These are phyloP conservation scores for Malbranchea zuffiana DNA, from an alignment of 2,329 filamentous ascomycete genomes.

Conservation along the genomic window DNA sequence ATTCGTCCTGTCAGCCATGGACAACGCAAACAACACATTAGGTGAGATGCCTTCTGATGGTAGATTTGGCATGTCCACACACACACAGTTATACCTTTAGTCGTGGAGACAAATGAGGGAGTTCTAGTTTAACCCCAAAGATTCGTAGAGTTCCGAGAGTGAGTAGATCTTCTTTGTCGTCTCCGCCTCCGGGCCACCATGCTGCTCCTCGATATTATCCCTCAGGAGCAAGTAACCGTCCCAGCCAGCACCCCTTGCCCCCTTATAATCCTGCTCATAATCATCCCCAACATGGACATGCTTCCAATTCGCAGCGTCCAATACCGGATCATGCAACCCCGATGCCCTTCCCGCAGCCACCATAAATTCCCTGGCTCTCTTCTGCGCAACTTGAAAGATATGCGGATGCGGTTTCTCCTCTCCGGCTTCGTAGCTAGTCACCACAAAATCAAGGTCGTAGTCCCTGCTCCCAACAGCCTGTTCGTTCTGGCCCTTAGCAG, in stretches of 20 bases:
- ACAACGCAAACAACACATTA: too few relatives aligned
- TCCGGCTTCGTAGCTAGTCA: conserved; percentile 38
- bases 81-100: too few relatives aligned
- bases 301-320: conserved; percentile 8
- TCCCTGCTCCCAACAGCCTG: conserved; percentile 16
- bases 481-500: conserved; percentile 9
- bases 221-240: conserved; percentile 18
- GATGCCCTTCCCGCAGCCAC: conserved; percentile 6
- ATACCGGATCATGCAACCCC: not conserved
- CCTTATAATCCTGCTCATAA: conserved; percentile 32
- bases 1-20: too few relatives aligned
- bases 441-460: conserved; percentile 34
- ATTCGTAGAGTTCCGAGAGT: conserved; percentile 9
- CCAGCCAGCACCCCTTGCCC: conserved; percentile 31
- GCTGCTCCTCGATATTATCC: conserved; percentile 7
- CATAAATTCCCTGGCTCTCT: conserved; percentile 20
- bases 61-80: too few relatives aligned
- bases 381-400: conserved; percentile 32
- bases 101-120: too few relatives aligned
- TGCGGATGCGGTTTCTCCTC: conserved; percentile 33
- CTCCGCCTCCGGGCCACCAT: too few relatives aligned
- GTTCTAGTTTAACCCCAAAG: conserved; percentile 7
- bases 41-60: too few relatives aligned
- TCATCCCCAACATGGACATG: conserved; percentile 39
- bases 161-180: conserved; percentile 7